A percentile compares a stretch with the other conserved stretches of the same genome.
Evolutionary conservation across 2,329 filamentous ascomycete genomes (phyloP).

Genomic region (Chrysoporthe deuterocubensis): DNA sequence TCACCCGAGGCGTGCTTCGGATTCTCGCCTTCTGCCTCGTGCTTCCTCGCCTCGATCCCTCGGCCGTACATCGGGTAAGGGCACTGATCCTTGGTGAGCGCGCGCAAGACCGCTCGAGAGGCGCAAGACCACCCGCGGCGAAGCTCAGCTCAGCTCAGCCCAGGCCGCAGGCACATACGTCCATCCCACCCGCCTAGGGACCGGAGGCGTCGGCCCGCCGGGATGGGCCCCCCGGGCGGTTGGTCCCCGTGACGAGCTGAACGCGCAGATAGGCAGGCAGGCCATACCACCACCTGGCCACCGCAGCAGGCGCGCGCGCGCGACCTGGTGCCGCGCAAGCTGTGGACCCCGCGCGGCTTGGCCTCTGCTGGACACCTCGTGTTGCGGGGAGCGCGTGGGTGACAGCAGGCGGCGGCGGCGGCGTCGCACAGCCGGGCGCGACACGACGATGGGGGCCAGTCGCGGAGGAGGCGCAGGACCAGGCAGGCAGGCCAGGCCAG

Average conservation of each 20-base stretch:
- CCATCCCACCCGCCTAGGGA: not conserved
- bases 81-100: not conserved
- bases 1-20: not conserved
- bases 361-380: not conserved
- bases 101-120: too few species aligned
- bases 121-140: too few species aligned
- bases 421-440: not conserved
- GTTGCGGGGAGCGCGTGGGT: not conserved
- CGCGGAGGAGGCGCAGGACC: not conserved
- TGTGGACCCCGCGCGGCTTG: not conserved
- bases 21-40: not conserved
- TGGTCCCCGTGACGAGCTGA: not conserved
- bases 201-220: not conserved
- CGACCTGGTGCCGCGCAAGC: too few species aligned
- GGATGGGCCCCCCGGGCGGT: not conserved
- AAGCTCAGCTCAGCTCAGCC: too few species aligned
- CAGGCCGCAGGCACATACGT: not conserved
- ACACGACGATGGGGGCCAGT: not conserved
- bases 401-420: not conserved
- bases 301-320: too few species aligned
- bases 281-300: too few species aligned
- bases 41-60: not conserved
- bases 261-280: not conserved
- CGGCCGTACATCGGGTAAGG: not conserved
- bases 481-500: too few species aligned